phyloP scores from a whole-genome alignment of 805 yeast species.

The Saturnispora diversa region DNA sequence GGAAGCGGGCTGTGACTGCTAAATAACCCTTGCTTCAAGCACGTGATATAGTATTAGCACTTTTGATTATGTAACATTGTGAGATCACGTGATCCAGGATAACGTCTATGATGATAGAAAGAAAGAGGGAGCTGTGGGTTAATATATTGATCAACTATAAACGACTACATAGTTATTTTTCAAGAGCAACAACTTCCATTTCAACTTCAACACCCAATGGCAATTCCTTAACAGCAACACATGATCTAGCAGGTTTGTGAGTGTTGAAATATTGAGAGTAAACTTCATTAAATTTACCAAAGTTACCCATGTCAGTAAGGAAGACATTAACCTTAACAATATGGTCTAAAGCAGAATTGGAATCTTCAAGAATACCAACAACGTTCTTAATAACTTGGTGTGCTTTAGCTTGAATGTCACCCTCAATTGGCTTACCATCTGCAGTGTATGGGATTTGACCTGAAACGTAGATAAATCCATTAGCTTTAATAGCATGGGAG shows the following conservation, averaged over 20 bases:
- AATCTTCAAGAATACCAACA: conserved; percentile 66
- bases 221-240: conserved; percentile 88
- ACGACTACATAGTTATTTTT: conserved; percentile 28
- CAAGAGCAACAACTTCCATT: conserved; percentile 88
- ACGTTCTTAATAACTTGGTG: conserved; percentile 68
- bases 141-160: neutral
- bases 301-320: conserved; percentile 83
- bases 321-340: conserved; percentile 85
- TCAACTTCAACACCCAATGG: conserved; percentile 86
- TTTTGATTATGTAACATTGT: too few species aligned
- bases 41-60: conserved; percentile 5
- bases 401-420: conserved; percentile 66
- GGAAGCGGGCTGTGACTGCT: neutral
- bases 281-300: conserved; percentile 77
- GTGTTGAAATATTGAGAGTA: conserved; percentile 68
- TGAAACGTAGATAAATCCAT: conserved; percentile 82
- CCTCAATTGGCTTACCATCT: conserved; percentile 71
- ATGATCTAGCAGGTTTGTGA: conserved; percentile 94
- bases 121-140: too few species aligned
- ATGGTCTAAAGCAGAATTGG: conserved; percentile 76
- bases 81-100: too few species aligned
- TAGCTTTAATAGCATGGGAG: conserved; percentile 91
- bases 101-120: too few species aligned
- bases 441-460: conserved; percentile 93
- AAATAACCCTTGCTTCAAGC: neutral